phyloP scores from a whole-genome alignment of 148 eudicot genomes.

The Amaranthus palmeri region DNA sequence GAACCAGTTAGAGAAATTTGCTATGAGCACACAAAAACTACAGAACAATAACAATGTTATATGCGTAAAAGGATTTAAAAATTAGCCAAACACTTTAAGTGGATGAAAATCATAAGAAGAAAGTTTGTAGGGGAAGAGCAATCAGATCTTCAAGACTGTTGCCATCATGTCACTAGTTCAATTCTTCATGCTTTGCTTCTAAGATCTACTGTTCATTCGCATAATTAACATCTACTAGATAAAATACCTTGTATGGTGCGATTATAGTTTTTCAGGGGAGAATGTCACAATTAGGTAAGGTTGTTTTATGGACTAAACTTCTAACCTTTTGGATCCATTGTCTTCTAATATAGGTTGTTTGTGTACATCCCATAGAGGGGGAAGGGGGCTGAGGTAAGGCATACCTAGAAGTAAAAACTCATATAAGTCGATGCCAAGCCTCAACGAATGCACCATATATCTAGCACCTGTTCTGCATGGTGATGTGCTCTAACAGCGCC shows the following conservation, averaged over 20 bases:
- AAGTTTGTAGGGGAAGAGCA: too few species aligned
- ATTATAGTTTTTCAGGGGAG: not conserved
- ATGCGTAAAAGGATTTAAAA: too few species aligned
- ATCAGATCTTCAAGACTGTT: not conserved
- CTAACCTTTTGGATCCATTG: not conserved
- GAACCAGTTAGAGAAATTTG: too few species aligned
- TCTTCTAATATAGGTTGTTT: not conserved
- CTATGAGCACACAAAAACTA: too few species aligned
- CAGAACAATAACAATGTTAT: too few species aligned
- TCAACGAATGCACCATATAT: not conserved
- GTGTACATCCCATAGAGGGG: too few species aligned
- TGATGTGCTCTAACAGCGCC: too few species aligned
- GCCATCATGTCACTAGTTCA: not conserved
- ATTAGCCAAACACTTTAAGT: not conserved
- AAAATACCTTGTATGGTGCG: not conserved
- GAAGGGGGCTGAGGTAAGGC: too few species aligned
- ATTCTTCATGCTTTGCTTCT: not conserved
- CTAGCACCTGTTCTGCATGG: not conserved
- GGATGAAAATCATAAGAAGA: not conserved
- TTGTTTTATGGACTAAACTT: not conserved
- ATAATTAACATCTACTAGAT: not conserved
- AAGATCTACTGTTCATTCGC: too few species aligned
- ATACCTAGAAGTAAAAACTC: too few species aligned
- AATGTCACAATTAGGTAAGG: not conserved
- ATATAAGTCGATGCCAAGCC: not conserved